Base-by-base conservation (phyloP, 2,329 filamentous ascomycete species). In the Didymella glomerata region DNA sequence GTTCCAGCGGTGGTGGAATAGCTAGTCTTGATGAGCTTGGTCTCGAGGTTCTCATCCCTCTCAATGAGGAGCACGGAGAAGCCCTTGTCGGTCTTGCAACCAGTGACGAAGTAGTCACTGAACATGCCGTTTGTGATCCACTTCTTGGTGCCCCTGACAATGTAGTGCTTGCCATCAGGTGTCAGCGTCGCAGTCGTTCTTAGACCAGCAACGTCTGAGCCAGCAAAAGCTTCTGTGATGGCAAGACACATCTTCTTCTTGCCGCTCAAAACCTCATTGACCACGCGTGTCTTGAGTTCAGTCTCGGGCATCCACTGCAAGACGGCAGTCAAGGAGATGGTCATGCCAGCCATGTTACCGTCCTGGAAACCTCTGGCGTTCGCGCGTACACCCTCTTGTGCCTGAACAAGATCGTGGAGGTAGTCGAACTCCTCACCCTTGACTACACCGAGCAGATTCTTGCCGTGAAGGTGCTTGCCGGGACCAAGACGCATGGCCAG, bases 181-280 rank as follows among this genome's bases (percentile, higher is more conserved):
- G 75, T 74, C 54, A 76, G 69, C 24, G 62, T 72, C 1, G 91
- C 91, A 0, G 91, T 95, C 0, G 92, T 95, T 62, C 90, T 84
- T 36, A 96, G 82, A 16, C 90, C 88, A 14, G 92, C 90, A 4
- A 96, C 92, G 75, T 96, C 92, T 36, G 86, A 89, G 14, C 92
- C 92, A 16, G 92, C 92, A 77, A 96, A 95, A 0, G 92, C 92
- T 78, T 96, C 92, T 1, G 92, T 95, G 71, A 96, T 92, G 52
- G 92, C 92, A 3, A 96, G 82, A 72, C 90, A 94, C 74, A 95
- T 92, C 83, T 93, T 93, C 86, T 95, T 95, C 83, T 88, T 86
- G 60, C 92, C 92, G 45, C 84, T 86, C 65, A 96, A 84, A 45
- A 92, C 88, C 69, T 95, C 90, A 34, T 87, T 82, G 32, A 88